Base-by-base conservation (phyloP, 116 monocot genomes). In the Iris pallida region DNA sequence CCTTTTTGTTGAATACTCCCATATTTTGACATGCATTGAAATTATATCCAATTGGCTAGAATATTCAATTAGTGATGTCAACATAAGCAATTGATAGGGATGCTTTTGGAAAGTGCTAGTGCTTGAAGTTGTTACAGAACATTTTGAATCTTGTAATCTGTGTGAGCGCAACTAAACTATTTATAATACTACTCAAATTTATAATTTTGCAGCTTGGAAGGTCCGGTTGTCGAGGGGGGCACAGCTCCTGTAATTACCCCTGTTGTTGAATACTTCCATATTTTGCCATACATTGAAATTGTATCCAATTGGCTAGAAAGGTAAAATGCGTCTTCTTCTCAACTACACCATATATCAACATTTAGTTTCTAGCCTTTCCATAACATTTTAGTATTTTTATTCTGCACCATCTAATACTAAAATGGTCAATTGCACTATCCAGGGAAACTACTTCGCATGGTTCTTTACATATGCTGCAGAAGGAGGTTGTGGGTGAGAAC, bases 231-330 rank as follows among this genome's bases (percentile, higher is more conserved):
- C 2, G 65, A 54, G 55, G 62, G 42, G 49, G 64, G 30, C 20
- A 17, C 47, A 48, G 43, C 53, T 47, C 64, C 45, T 64, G 81
- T 72, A 71, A 62, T 71, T 30, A 78, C 82, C 57, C 5, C 70
- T 15, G 79, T 69, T n/a, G 82, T 76, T 56, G 76, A 78, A 11
- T 82, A 80, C 75, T 85, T 71, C 53, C 61, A 72, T 70, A 52
- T 89, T 11, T 67, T 89, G 47, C 89, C 89, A 52, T 89, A 89
- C 46, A 11, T 20, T 44, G 67, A 71, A 51, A 85, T 89, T 66
- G 61, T 89, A 58, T 80, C 82, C 45, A 54, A 79, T 5, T 80
- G 80, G 76, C 58, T 82, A 20, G 66, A 59, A 42, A 72, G 82
- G 86, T 86, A 70, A 20, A 19, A 14, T 9, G 19, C 51, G 45